Evolutionary conservation across 257 asterid species (phyloP).

Genomic region (Cynanchum wilfordii): DNA sequence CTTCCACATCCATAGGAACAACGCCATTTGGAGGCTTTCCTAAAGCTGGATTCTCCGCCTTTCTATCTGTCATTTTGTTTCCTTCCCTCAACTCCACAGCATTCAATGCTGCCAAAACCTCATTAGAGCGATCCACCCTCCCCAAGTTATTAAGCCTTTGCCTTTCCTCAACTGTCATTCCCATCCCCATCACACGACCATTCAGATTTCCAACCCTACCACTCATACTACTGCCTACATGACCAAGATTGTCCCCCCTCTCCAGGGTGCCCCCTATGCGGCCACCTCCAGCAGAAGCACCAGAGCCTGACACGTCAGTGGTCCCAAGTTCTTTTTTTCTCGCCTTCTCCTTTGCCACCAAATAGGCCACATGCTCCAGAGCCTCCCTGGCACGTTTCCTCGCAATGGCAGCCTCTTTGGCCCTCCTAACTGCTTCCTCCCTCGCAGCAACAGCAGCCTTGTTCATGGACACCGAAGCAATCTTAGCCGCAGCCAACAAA

Average conservation of each 20-base stretch:
- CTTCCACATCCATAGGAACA: conserved; percentile 51
- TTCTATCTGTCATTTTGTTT: conserved; percentile 17
- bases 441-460: conserved; percentile 52
- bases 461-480: conserved; percentile 52
- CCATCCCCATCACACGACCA: conserved; percentile 18
- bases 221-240: conserved; percentile 12
- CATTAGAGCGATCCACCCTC: conserved; percentile 36
- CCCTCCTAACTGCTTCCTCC: conserved; percentile 67
- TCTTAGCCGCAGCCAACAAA: conserved; percentile 67
- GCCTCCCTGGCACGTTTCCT: conserved; percentile 79
- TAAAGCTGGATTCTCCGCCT: conserved; percentile 11
- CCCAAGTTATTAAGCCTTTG: conserved; percentile 17
- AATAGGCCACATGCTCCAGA: conserved; percentile 47
- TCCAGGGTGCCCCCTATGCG: neutral
- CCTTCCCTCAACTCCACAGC: conserved; percentile 50
- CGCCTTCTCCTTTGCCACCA: conserved; percentile 50
- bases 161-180: conserved; percentile 17
- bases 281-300: conserved; percentile 1
- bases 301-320: conserved; percentile 4
- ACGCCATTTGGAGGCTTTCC: conserved; percentile 17
- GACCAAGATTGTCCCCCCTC: conserved; percentile 16
- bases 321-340: conserved; percentile 36
- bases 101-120: conserved; percentile 40
- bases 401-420: conserved; percentile 67
- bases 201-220: conserved; percentile 20